A percentile compares a stretch with the other conserved stretches of the same genome.
These are phyloP conservation scores for Phylloporus sp. DNA, from an alignment of 768 basidiomycete genomes.

Conservation along the genomic window DNA sequence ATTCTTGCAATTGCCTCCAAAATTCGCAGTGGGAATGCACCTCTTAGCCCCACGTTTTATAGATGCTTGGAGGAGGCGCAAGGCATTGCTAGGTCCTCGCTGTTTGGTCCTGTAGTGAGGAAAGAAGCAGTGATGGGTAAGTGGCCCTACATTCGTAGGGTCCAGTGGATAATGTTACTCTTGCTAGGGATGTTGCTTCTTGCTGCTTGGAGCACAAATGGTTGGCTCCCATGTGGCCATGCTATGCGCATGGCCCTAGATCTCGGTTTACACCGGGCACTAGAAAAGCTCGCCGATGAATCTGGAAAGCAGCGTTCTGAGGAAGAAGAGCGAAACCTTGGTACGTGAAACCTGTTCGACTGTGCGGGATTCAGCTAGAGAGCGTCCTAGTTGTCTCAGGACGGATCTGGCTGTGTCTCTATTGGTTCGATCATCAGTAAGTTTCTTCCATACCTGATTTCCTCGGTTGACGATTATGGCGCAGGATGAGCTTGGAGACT, in stretches of 20 bases:
- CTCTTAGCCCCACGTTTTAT: constrained; percentile 81
- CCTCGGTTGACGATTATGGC: constrained; percentile 10
- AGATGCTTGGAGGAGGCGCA: constrained; percentile 92
- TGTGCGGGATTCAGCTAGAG: constrained; percentile 1
- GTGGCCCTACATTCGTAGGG: constrained; percentile 16
- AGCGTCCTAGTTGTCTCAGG: constrained; percentile 73
- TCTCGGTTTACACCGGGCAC: constrained; percentile 85
- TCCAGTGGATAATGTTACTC: not conserved
- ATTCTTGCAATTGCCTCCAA: constrained; percentile 90
- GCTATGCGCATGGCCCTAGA: constrained; percentile 96
- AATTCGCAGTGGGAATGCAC: constrained; percentile 86
- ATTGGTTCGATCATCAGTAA: constrained; percentile 95
- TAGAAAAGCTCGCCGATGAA: constrained; percentile 85
- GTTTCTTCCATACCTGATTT: constrained; percentile 24
- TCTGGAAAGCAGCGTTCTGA: constrained; percentile 57
- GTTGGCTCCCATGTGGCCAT: constrained; percentile 93
- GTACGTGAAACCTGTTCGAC: constrained; percentile 35
- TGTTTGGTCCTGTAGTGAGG: constrained; percentile 89
- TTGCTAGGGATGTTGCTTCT: constrained; percentile 81
- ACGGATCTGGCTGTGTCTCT: constrained; percentile 90
- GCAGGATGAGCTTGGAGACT: constrained; percentile 85
- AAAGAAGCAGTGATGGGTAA: constrained; percentile 93
- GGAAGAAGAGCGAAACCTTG: constrained; percentile 84
- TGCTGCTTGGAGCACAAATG: constrained; percentile 91
- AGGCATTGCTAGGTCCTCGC: constrained; percentile 87